Percentiles rank a stretch among this genome's conserved stretches.
Conservation (phyloP, 2,329 filamentous ascomycete genomes). For the Fusarium circinatum region DNA sequence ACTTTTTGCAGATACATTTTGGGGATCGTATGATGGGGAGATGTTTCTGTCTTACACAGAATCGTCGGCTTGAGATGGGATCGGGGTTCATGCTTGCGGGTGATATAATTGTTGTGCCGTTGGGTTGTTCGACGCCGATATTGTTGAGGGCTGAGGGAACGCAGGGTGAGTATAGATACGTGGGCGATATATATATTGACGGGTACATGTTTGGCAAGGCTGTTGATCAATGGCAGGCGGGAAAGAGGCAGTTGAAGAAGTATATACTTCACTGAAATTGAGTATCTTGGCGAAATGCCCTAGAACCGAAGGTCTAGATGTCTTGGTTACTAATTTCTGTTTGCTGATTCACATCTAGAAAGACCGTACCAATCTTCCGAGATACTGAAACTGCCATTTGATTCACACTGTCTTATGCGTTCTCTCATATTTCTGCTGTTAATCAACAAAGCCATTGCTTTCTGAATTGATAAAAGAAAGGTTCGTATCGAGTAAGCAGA, state of each 20-base stretch:
- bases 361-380: too few species aligned
- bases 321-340: too few species aligned
- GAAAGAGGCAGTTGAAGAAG: neutral
- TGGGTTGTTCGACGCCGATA: conserved; percentile 24
- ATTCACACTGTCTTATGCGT: too few species aligned
- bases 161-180: conserved; percentile 7
- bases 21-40: conserved; percentile 22
- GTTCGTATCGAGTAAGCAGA: too few species aligned
- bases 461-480: too few species aligned
- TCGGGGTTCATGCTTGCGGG: conserved; percentile 23
- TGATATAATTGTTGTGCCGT: conserved; percentile 14
- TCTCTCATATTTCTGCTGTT: too few species aligned
- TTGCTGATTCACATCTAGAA: too few species aligned
- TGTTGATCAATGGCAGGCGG: conserved; percentile 12
- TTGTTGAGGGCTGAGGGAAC: conserved; percentile 14
- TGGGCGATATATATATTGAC: conserved; percentile 24
- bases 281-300: accelerated
- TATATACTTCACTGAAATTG: conserved; percentile 12
- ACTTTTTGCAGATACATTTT: conserved; percentile 12
- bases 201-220: conserved; percentile 24
- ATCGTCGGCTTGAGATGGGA: conserved; percentile 8
- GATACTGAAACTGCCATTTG: too few species aligned
- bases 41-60: conserved; percentile 16
- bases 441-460: too few species aligned
- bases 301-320: accelerated